Base-by-base conservation (phyloP, 1,284 basidiomycete species). In the Trichosporon asahii region DNA sequence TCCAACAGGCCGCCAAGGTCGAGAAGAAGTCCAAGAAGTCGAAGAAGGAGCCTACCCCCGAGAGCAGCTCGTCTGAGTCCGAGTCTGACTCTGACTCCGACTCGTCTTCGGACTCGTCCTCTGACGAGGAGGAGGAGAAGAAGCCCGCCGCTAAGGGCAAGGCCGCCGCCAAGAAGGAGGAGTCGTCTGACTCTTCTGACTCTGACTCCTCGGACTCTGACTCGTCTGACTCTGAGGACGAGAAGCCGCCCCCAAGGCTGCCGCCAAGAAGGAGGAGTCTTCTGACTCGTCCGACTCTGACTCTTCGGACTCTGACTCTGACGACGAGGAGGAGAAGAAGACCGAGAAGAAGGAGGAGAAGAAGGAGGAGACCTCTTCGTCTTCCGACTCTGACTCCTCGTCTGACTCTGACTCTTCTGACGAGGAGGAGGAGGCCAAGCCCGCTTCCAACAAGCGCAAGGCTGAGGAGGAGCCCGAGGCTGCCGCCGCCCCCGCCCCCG, bases 391-490 rank as follows among this genome's bases (percentile, higher is more conserved):
- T 31, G 65, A 69, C 68, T 57, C 49, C 2, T 77, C 75, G 23
- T 66, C 68, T 65, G 78, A 73, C 33, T 73, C 72, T 18, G 77
- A 80, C 61, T 55, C 49, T 18, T 77, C 76, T 67, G 78, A 72
- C 27, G 72, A 71, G n/a, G 75, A 78, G 44, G 78, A 80, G 68
- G 78, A 83, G 71, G 78, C 76, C 53, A 76, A 79, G 66, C 77
- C 86, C 72, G 81, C 72, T 70, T 82, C 76, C 73, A 75, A 75
- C 70, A 71, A 69, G 74, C 72, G 71, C 68, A 72, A 86, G 70
- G 82, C 84, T 55, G 89, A 90, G 71, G 79, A 77, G 67, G 80
- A 85, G 80, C 87, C 87, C 40, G 87, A 90, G 76, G 89, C 90
- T 53, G 76, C 83, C 31, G 82, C 86, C 33, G 80, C 85, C 61